Evolutionary conservation across 2,329 filamentous ascomycete species (phyloP).

Genomic region (Ceratocystis cubensis): DNA sequence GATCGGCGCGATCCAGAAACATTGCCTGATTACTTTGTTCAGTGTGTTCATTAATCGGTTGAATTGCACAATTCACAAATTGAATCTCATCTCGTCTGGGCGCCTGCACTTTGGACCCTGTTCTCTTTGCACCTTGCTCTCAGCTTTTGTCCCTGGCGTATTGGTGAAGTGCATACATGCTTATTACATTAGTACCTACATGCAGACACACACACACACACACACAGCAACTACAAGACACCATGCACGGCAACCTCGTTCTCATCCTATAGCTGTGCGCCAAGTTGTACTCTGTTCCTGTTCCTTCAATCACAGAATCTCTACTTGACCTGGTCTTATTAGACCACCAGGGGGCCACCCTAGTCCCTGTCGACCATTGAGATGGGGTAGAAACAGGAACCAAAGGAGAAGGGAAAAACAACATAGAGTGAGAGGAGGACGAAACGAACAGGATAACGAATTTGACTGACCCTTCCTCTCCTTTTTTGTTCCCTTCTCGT

Average conservation of each 20-base stretch:
- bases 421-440: not conserved
- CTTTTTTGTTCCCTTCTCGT: conserved; percentile 1
- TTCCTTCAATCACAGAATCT: not conserved
- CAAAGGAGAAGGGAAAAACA: not conserved
- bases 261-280: not conserved
- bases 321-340: not conserved
- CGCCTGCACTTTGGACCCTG: conserved; percentile 13
- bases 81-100: not conserved
- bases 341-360: not conserved
- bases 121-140: not conserved
- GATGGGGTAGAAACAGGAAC: conserved; percentile 1
- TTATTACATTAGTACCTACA: not conserved
- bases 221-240: not conserved
- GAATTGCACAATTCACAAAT: not conserved
- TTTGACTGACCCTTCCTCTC: not conserved
- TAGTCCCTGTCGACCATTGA: not conserved
- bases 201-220: not conserved
- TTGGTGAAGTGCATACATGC: not conserved
- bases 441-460: not conserved
- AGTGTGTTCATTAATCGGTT: not conserved
- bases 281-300: not conserved
- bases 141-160: not conserved
- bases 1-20: not conserved
- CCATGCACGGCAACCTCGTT: not conserved
- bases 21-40: not conserved